phyloP scores from a whole-genome alignment of 2,329 filamentous ascomycete species.

The Cadophora luteo-olivacea region DNA sequence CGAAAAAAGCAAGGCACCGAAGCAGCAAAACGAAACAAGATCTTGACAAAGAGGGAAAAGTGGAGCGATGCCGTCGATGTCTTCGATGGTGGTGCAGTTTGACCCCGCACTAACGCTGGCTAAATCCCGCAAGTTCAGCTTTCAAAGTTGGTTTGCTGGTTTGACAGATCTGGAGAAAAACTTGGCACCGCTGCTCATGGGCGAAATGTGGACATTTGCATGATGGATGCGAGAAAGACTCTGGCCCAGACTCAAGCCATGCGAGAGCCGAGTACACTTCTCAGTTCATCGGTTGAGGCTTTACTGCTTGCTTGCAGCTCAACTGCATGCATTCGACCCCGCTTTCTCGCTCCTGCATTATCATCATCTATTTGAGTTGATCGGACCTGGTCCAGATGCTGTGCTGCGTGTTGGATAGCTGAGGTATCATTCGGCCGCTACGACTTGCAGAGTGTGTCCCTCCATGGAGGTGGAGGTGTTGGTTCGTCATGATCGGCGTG shows the following conservation, averaged over 20 bases:
- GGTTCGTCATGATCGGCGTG: slow-evolving; percentile 35
- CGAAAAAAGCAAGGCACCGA: slow-evolving; percentile 4
- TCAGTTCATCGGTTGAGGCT: slow-evolving; percentile 1
- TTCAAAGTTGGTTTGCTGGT: not conserved
- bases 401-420: slow-evolving; percentile 11
- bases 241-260: slow-evolving; percentile 6
- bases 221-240: not conserved
- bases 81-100: slow-evolving; percentile 1
- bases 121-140: slow-evolving; percentile 16
- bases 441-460: not conserved
- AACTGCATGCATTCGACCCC: not conserved
- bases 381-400: not conserved
- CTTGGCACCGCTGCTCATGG: slow-evolving; percentile 12
- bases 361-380: not conserved
- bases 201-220: not conserved
- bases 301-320: not conserved
- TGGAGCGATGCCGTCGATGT: slow-evolving; percentile 5
- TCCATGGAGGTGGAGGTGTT: not conserved
- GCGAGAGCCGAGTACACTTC: not conserved
- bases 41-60: slow-evolving; percentile 10
- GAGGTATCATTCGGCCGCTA: slow-evolving; percentile 1
- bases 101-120: slow-evolving; percentile 16
- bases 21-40: not conserved
- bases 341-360: not conserved
- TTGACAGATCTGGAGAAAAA: slow-evolving; percentile 4